Percentiles rank a stretch among this genome's conserved stretches.
phyloP scores from a whole-genome alignment of 2,329 filamentous ascomycete genomes.

The Pyricularia grisea region DNA sequence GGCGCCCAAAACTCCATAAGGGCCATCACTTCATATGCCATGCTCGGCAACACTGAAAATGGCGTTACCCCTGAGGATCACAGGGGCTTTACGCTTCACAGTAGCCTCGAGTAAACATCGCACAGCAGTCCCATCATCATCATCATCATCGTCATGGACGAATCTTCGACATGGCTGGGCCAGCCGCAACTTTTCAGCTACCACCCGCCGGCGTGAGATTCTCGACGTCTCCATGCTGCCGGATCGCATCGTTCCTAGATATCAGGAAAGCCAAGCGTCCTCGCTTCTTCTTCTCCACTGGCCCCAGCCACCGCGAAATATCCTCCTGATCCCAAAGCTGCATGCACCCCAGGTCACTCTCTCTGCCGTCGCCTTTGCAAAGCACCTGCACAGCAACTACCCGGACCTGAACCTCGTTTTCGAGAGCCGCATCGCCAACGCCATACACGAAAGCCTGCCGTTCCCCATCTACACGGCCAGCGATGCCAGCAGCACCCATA shows the following conservation, averaged over 20 bases:
- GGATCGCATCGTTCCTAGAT: conserved; percentile 50
- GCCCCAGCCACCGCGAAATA: conserved; percentile 43
- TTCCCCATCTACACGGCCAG: conserved; percentile 64
- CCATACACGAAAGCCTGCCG: conserved; percentile 59
- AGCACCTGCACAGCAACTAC: conserved; percentile 72
- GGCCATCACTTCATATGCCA: background rate
- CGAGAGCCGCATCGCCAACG: conserved; percentile 63
- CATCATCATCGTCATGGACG: background rate
- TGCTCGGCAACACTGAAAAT: background rate
- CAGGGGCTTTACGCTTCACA: background rate
- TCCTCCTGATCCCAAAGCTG: conserved; percentile 50
- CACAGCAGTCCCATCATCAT: too few species aligned
- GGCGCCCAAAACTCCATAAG: background rate
- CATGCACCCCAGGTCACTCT: conserved; percentile 42
- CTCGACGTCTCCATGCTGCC: conserved; percentile 40
- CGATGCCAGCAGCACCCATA: conserved; percentile 29
- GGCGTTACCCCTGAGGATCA: background rate
- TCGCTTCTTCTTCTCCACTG: conserved; percentile 46
- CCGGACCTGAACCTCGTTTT: conserved; percentile 73
- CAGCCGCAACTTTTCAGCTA: conserved; percentile 38
- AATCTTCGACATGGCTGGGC: background rate
- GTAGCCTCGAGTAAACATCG: background rate
- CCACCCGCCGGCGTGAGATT: conserved; percentile 33
- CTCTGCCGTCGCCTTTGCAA: conserved; percentile 47
- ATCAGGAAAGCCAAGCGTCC: conserved; percentile 48